Evolutionary conservation across 352 stramenopile genomes (phyloP), one percentile per base, ranked within the genome.

Genomic region (Phytophthora constricta): DNA sequence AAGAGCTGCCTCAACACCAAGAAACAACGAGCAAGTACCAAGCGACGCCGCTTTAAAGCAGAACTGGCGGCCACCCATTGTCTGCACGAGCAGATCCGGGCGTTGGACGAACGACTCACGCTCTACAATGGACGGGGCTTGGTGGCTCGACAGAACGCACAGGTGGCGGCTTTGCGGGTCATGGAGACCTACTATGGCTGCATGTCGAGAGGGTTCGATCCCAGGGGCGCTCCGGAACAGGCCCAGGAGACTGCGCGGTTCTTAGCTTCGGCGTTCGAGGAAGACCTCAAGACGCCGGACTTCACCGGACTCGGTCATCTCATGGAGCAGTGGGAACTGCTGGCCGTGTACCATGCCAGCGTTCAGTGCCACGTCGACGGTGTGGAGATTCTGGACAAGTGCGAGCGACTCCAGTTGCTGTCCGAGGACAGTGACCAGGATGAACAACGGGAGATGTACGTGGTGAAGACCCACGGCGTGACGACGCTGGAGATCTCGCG

Each of bases 251-350:
- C 61, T 19, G 14, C 42, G 5, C 43, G 48, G 27, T 86, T 84
- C 45, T 55, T 86, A 8, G 37, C 49, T 11, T 25, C 66, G 11
- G 42, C 72, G 0, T 65, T 84, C 20, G 37, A 46, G n/a, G 50
- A 61, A 16, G 70, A 83, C 49, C 33, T 86, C 41, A 60, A 63
- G 33, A 74, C 68, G 26, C 58, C 65, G 8, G 77, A 86, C 49
- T 86, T 74, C 61, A 64, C 61, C 0, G 74, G 72, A 1, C 41
- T 70, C 16, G 26, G 51, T 4, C 55, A 72, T 11, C 77, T 82
- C 19, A 45, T 82, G 26, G 45, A 77, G 53, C 77, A 86, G 48
- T 86, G 73, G 72, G 57, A 80, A 28, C 64, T 76, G 23, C 23
- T 78, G 10, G 77, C 76, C 16, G 62, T 62, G 48, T 76, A 47